phyloP scores from a whole-genome alignment of 345 rosid genomes.

The Brassica napus region Da-Ae NC_063441.1:15288501-15289000 shows the following conservation, averaged over 20 bases:
- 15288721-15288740: neutral
- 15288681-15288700: conserved; percentile 2
- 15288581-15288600: conserved; percentile 17
- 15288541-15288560: conserved; percentile 19
- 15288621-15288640: neutral
- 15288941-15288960: too few species aligned
- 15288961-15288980: too few species aligned
- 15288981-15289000: too few species aligned
- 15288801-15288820: too few species aligned
- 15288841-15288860: too few species aligned
- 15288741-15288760: neutral
- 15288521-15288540: conserved; percentile 12
- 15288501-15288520: neutral
- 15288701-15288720: conserved; percentile 4
- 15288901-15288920: too few species aligned
- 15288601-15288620: neutral
- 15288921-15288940: too few species aligned
- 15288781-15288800: too few species aligned
- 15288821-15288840: too few species aligned
- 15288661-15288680: conserved; percentile 20
- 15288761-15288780: too few species aligned
- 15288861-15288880: too few species aligned
- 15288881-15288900: too few species aligned
- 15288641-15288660: conserved; percentile 12
- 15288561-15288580: conserved; percentile 22